Conservation (phyloP, 2,329 filamentous ascomycete species). For the Seiridium unicorne region DNA sequence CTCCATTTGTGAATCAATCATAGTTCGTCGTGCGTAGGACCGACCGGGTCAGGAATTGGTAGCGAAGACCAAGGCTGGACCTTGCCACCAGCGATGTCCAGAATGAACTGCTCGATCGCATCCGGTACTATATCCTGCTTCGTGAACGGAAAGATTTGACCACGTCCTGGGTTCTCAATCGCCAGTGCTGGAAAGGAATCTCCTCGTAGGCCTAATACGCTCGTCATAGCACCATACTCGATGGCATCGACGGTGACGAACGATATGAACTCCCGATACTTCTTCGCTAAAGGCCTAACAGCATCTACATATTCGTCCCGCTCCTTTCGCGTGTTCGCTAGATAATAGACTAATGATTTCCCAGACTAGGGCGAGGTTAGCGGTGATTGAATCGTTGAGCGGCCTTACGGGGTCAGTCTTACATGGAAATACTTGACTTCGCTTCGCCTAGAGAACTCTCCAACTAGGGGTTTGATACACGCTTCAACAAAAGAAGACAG, state of each 20-base stretch:
- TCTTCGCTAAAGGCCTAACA: constrained; percentile 40
- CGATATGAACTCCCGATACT: constrained; percentile 43
- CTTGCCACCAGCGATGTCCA: constrained; percentile 41
- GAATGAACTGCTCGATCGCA: constrained; percentile 39
- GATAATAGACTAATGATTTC: constrained; percentile 37
- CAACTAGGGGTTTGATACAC: constrained; percentile 39
- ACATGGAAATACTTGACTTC: constrained; percentile 41
- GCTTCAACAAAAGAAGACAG: constrained; percentile 35
- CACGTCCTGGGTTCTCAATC: constrained; percentile 43
- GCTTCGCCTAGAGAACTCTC: constrained; percentile 42
- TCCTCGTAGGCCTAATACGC: constrained; percentile 34
- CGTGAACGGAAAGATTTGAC: constrained; percentile 40
- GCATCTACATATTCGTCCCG: constrained; percentile 32
- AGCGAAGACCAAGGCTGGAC: constrained; percentile 36
- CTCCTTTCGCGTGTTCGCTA: constrained; percentile 27
- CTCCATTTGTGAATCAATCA: neutral
- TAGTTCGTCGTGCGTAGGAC: constrained; percentile 21
- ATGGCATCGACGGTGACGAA: constrained; percentile 45
- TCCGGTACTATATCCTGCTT: constrained; percentile 28
- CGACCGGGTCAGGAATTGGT: neutral
- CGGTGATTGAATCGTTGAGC: neutral
- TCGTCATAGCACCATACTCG: constrained; percentile 43
- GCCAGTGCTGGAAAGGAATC: constrained; percentile 32
- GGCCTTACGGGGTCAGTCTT: constrained; percentile 6
- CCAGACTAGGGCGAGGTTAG: constrained; percentile 25